phyloP scores from a whole-genome alignment of 441 rosid genomes.

The Biscutella laevigata region DNA sequence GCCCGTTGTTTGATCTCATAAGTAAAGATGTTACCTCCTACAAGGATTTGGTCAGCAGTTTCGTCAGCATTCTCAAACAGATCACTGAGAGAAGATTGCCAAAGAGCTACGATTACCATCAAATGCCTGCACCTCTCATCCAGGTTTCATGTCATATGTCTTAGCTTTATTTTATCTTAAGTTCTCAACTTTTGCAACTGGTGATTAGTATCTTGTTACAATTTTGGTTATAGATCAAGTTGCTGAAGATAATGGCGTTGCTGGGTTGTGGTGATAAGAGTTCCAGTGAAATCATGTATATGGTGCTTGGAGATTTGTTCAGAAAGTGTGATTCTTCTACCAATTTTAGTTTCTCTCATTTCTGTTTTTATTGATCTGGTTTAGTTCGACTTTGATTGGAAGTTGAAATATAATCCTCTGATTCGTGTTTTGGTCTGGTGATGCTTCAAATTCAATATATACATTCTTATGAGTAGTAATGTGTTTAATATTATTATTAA shows the following conservation, averaged over 20 bases:
- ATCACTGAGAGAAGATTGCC: constrained; percentile 82
- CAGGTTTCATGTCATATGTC: too few species aligned
- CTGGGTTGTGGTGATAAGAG: constrained; percentile 93
- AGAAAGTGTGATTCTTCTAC: constrained; percentile 76
- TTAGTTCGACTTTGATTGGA: too few species aligned
- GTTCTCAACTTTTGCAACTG: not conserved
- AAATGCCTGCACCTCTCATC: constrained; percentile 93
- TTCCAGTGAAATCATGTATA: constrained; percentile 84
- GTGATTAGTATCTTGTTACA: constrained; percentile 5
- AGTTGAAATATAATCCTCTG: too few species aligned
- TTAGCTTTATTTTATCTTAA: too few species aligned
- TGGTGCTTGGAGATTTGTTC: constrained; percentile 83
- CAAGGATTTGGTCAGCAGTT: constrained; percentile 82
- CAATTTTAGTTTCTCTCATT: too few species aligned
- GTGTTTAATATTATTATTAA: too few species aligned
- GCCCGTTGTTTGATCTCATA: constrained; percentile 82
- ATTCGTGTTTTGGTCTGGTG: too few species aligned
- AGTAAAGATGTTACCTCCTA: constrained; percentile 56
- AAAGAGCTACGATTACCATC: constrained; percentile 86
- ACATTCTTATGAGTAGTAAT: too few species aligned
- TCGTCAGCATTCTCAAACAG: constrained; percentile 91
- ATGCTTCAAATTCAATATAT: too few species aligned
- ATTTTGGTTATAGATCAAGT: constrained; percentile 51
- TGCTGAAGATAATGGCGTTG: constrained; percentile 85
- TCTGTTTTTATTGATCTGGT: too few species aligned